Conservation (phyloP, 805 yeast genomes). For the Starmerella cellae region DNA sequence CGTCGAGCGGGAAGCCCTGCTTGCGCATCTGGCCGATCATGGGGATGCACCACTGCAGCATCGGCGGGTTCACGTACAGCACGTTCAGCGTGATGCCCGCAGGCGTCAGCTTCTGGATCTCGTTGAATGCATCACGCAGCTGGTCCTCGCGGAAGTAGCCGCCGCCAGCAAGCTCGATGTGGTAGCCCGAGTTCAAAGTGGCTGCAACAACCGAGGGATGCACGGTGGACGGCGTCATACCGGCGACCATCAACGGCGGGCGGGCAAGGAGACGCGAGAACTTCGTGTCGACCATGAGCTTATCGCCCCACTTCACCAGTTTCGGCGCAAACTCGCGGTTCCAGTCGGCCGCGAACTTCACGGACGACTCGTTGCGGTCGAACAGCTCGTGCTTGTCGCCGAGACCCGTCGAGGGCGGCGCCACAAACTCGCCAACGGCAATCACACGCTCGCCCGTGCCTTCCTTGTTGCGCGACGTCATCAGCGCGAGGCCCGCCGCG, state of each 20-base stretch:
- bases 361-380: slow-evolving; percentile 48
- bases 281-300: slow-evolving; percentile 80
- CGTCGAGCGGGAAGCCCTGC: slow-evolving; percentile 90
- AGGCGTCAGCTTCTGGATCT: slow-evolving; percentile 63
- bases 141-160: slow-evolving; percentile 72
- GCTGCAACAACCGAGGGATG: slow-evolving; percentile 90
- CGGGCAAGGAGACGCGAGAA: slow-evolving; percentile 83
- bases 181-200: slow-evolving; percentile 90
- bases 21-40: slow-evolving; percentile 77
- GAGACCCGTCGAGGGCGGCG: slow-evolving; percentile 50
- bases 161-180: slow-evolving; percentile 97
- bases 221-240: slow-evolving; percentile 98
- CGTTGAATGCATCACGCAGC: slow-evolving; percentile 63
- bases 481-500: slow-evolving; percentile 85
- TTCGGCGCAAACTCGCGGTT: slow-evolving; percentile 74
- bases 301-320: slow-evolving; percentile 53
- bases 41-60: slow-evolving; percentile 99
- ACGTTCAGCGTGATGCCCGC: slow-evolving; percentile 82
- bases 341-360: slow-evolving; percentile 86
- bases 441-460: slow-evolving; percentile 95
- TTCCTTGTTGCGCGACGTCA: slow-evolving; percentile 94
- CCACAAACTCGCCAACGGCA: slow-evolving; percentile 81
- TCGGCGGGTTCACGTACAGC: slow-evolving; percentile 91
- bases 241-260: slow-evolving; percentile 95
- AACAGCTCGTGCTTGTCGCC: slow-evolving; percentile 95